Base-by-base conservation (phyloP, 768 basidiomycete genomes). In the Boletus insuetus region DNA sequence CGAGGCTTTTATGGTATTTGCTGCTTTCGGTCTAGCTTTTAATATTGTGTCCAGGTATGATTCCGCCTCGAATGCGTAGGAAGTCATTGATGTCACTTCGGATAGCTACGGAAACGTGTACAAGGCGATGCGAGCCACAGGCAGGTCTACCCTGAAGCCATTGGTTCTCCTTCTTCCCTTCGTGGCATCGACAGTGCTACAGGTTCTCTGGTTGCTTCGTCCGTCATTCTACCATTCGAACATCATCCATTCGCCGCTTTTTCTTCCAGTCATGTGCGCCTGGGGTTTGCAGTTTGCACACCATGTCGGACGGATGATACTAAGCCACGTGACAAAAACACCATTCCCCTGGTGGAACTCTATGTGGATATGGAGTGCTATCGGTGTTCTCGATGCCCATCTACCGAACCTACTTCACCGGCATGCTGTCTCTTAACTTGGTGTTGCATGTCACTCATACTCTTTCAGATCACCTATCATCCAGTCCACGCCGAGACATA, bases 211-310 rank as follows among this genome's bases (percentile, higher is more conserved):
- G 95, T 79, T 98, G 19, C 77, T 83, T n/a, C 83, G 85, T 29
- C 87, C 91, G 10, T 72, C 80, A 19, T 74, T 77, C 62, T 73
- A 79, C 52, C 73, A 83, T 53, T 85, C 86, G 3, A 76, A 75
- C n/a, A 83, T 96, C 69, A 76, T 97, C 38, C 77, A 88, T 62
- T 89, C 89, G 1, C 76, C 85, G 1, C 79, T 86, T 24, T 86
- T 98, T 66, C 74, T 98, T 12, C 93, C 94, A 4, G 97, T 95
- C 77, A 72, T 95, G n/a, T 87, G 85, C 63, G 87, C 90, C n/a
- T 98, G 95, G 94, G 96, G 94, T n/a, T 70, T 91, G 49, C 89
- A 91, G 70, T 91, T 92, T 60, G 87, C 89, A 31, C 90, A 91
- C 59, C 88, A 94, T 68, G 77, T 29, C 26, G 26, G 35, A 7